Percentiles rank a stretch among this genome's conserved stretches.
Evolutionary conservation across 169 alveolate species (phyloP).

Genomic region (Cryptosporidium parvum): DNA sequence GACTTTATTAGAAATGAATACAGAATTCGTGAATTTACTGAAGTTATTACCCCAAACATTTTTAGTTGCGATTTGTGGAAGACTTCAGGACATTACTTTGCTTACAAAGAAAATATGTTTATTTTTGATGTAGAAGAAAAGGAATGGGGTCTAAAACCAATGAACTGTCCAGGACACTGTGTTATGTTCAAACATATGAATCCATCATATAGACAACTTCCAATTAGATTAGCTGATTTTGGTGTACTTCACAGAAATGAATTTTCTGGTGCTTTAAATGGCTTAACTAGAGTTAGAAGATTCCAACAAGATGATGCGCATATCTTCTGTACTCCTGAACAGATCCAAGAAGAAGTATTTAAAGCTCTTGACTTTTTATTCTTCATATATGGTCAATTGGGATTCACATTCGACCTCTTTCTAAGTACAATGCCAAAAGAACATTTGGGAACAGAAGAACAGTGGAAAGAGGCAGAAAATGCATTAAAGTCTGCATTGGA

Average conservation of each 20-base stretch:
- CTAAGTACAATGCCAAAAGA: slow-evolving; percentile 97
- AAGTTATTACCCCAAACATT: slow-evolving; percentile 97
- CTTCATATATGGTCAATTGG: slow-evolving; percentile 93
- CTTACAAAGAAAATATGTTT: slow-evolving; percentile 86
- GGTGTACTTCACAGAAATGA: slow-evolving; percentile 99
- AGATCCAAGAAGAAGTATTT: slow-evolving; percentile 92
- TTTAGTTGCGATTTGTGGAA: slow-evolving; percentile 95
- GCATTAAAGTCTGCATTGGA: slow-evolving; percentile 93
- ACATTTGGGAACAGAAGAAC: slow-evolving; percentile 93
- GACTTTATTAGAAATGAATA: slow-evolving; percentile 94
- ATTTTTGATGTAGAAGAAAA: slow-evolving; percentile 93
- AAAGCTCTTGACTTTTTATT: slow-evolving; percentile 92
- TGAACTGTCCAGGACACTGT: slow-evolving; percentile 99
- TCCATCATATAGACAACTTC: slow-evolving; percentile 96
- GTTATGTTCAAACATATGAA: slow-evolving; percentile 91
- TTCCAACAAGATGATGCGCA: slow-evolving; percentile 99
- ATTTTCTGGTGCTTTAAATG: slow-evolving; percentile 97
- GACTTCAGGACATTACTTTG: slow-evolving; percentile 97
- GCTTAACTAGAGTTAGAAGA: slow-evolving; percentile 97
- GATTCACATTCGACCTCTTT: slow-evolving; percentile 92
- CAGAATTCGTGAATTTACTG: slow-evolving; percentile 88
- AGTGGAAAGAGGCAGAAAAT: slow-evolving; percentile 97
- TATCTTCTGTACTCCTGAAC: slow-evolving; percentile 97
- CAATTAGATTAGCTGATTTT: slow-evolving; percentile 98
- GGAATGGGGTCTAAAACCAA: slow-evolving; percentile 99